These are phyloP conservation scores for Yamadazyma atlantica DNA, from an alignment of 1,139 yeast species.

Conservation along the genomic window DNA sequence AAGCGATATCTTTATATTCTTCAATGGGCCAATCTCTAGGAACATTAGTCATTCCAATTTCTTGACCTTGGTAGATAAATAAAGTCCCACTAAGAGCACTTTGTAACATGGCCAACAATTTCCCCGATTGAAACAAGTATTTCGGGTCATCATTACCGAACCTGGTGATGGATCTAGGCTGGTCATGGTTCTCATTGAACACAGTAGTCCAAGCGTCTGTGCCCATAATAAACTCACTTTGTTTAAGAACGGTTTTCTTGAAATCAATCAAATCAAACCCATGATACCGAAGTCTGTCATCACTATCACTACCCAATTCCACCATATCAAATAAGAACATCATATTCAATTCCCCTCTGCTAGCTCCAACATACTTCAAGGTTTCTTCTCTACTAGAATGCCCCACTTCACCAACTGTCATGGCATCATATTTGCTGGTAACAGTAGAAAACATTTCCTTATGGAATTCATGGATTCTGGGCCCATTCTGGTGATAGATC, in stretches of 20 bases:
- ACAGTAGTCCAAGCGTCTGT: constrained; percentile 60
- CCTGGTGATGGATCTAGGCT: constrained; percentile 53
- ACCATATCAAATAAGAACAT: constrained; percentile 52
- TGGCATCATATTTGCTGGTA: constrained; percentile 49
- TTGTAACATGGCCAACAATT: constrained; percentile 49
- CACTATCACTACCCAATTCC: constrained; percentile 39
- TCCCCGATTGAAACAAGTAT: constrained; percentile 39
- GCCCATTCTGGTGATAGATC: constrained; percentile 43
- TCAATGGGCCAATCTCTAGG: constrained; percentile 46
- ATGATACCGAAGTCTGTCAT: constrained; percentile 35
- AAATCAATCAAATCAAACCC: constrained; percentile 43
- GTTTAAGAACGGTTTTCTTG: constrained; percentile 36
- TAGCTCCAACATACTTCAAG: constrained; percentile 49
- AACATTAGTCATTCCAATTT: constrained; percentile 54
- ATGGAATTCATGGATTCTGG: constrained; percentile 58
- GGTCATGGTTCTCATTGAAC: constrained; percentile 61
- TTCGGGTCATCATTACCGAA: constrained; percentile 42
- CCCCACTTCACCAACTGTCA: constrained; percentile 63
- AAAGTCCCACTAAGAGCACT: constrained; percentile 56
- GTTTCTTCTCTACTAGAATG: constrained; percentile 43
- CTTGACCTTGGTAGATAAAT: constrained; percentile 62
- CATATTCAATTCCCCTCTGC: constrained; percentile 51
- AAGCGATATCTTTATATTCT: constrained; percentile 52
- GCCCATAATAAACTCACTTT: constrained; percentile 39
- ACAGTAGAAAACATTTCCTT: constrained; percentile 50